Base-by-base conservation (phyloP, 2,329 filamentous ascomycete genomes). In the Pseudogymnoascus sp. region DNA sequence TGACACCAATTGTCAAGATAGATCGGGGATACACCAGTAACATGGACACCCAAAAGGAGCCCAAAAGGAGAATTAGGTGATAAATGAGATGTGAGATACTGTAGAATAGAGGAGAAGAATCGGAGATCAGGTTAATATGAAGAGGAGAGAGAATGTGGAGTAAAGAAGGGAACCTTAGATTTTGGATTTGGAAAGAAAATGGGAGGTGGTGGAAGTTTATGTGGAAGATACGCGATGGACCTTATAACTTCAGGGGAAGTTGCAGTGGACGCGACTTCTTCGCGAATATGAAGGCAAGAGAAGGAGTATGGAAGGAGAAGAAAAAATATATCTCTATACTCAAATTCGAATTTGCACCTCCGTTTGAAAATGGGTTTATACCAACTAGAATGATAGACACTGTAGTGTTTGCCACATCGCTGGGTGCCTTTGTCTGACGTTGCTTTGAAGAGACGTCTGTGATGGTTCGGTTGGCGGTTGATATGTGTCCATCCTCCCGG, bases 91-190 rank as follows among this genome's bases (percentile, higher is more conserved):
- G 52, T 31, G 52, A 33, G 52, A 62, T 41, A 23, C 12, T 33
- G 43, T 23, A n/a, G 60, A 61, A 14, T 26, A 21, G 21, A 61
- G 60, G 60, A 23, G 39, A 31, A 11, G 29, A 11, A 35, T 52
- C 35, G 19, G 41, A 59, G 49, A 60, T 38, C 29, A 41, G 61
- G 61, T 31, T 16, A 41, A 62, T 35, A 38, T 26, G 31, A 58
- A 62, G 33, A 23, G 49, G 19, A 60, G 23, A 23, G 19, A 60
- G 23, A 23, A 31, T 29, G 21, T 12, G 31, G n/a, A 39, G 21
- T 19, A 35, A 60, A 37, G 14, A 19, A 41, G 19, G 41, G 26
- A 21, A 23, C 29, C 12, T 49, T 35, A 8, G 41, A 16, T 31
- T 39, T 61, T 31, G 23, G 60, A 43, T 58, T 49, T 43, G 16